Conservation (phyloP, 371 early-diverging fungal species). For the Chytridium lagenaria region DNA sequence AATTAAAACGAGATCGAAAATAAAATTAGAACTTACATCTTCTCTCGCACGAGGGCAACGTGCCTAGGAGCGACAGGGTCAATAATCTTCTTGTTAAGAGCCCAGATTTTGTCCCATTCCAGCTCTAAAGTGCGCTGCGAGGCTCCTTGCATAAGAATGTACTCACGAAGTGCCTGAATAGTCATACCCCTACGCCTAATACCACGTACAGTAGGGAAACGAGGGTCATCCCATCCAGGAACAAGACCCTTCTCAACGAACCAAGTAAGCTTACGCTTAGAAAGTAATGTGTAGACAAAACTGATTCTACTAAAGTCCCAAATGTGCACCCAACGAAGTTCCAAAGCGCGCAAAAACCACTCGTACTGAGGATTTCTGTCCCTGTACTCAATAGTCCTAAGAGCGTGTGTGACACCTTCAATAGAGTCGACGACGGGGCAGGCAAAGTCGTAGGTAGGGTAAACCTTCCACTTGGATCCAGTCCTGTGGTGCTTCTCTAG, state of each 20-base stretch:
- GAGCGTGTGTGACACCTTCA: constrained; percentile 98
- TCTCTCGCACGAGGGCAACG: constrained; percentile 77
- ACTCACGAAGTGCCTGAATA: constrained; percentile 96
- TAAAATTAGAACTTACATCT: constrained; percentile 53
- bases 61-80: constrained; percentile 96
- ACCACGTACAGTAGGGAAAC: constrained; percentile 99
- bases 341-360: constrained; percentile 96
- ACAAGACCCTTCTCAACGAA: constrained; percentile 85
- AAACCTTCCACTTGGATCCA: constrained; percentile 93
- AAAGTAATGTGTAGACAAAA: constrained; percentile 99
- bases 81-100: constrained; percentile 97
- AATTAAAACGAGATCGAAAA: neutral
- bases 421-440: constrained; percentile 97
- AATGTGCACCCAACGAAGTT: constrained; percentile 86
- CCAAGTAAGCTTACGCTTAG: constrained; percentile 97
- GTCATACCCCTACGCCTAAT: constrained; percentile 99
- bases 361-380: constrained; percentile 99
- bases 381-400: constrained; percentile 99
- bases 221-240: constrained; percentile 97
- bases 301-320: constrained; percentile 97
- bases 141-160: constrained; percentile 99
- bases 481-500: constrained; percentile 94
- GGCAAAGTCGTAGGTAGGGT: constrained; percentile 99
- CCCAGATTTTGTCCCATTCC: constrained; percentile 99
- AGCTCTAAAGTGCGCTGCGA: constrained; percentile 92